Percentiles rank a stretch among this genome's conserved stretches.
Conservation (phyloP, 305 asterid species). For the Andrographis paniculata region DNA sequence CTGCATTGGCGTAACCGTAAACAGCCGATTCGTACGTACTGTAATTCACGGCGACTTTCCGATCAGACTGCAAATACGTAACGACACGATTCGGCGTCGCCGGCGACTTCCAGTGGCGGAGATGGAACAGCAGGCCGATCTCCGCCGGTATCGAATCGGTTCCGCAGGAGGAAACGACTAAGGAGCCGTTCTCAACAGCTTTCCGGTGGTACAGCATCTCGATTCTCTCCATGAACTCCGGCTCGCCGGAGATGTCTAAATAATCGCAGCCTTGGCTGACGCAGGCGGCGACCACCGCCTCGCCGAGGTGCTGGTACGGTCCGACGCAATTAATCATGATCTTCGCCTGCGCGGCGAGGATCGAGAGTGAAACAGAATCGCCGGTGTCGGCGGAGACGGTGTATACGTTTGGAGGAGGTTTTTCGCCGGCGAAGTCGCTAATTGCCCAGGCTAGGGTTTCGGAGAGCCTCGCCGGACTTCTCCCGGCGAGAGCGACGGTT, state of each 20-base stretch:
- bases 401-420: slow-evolving; percentile 48
- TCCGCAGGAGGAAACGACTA: slow-evolving; percentile 81
- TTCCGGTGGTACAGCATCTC: slow-evolving; percentile 50
- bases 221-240: slow-evolving; percentile 89
- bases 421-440: slow-evolving; percentile 23
- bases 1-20: slow-evolving; percentile 66
- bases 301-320: slow-evolving; percentile 77
- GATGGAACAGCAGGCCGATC: slow-evolving; percentile 59
- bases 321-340: slow-evolving; percentile 72
- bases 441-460: slow-evolving; percentile 71
- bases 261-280: slow-evolving; percentile 69
- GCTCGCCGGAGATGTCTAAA: slow-evolving; percentile 81
- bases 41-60: slow-evolving; percentile 49
- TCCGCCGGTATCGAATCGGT: slow-evolving; percentile 89
- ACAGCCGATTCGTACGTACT: slow-evolving; percentile 80
- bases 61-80: slow-evolving; percentile 76
- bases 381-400: slow-evolving; percentile 67
- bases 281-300: slow-evolving; percentile 80
- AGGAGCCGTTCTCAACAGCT: slow-evolving; percentile 54
- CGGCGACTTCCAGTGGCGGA: slow-evolving; percentile 51
- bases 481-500: slow-evolving; percentile 75
- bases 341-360: slow-evolving; percentile 54
- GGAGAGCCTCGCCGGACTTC: slow-evolving; percentile 48
- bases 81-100: slow-evolving; percentile 53
- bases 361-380: slow-evolving; percentile 46